phyloP scores from a whole-genome alignment of 257 asterid genomes.

The Solanum chilense region DNA sequence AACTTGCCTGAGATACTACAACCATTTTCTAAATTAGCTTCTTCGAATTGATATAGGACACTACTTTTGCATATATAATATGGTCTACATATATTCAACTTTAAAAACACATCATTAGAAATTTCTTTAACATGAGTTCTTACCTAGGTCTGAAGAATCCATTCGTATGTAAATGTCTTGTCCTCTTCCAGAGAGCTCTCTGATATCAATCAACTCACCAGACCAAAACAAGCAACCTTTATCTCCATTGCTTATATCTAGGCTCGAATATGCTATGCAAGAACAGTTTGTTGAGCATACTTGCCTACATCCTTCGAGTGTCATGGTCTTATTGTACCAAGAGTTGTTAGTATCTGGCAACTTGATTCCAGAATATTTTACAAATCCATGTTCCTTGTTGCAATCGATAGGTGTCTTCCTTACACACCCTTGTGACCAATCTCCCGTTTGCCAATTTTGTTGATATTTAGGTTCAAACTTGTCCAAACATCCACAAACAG shows the following conservation, averaged over 20 bases:
- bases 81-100: background rate
- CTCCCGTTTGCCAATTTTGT: conserved; percentile 2
- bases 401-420: conserved; percentile 7
- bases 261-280: conserved; percentile 19
- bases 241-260: conserved; percentile 7
- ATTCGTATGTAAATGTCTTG: conserved; percentile 17
- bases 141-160: conserved; percentile 14
- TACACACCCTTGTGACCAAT: conserved; percentile 21
- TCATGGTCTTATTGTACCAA: conserved; percentile 9
- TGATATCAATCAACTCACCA: conserved; percentile 7
- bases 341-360: conserved; percentile 14
- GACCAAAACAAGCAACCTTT: conserved; percentile 22
- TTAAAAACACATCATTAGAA: background rate
- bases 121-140: background rate
- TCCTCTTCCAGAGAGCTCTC: conserved; percentile 3
- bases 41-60: background rate
- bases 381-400: conserved; percentile 4
- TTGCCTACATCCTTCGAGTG: conserved; percentile 10
- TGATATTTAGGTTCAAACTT: conserved; percentile 7
- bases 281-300: conserved; percentile 17
- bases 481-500: conserved; percentile 7
- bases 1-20: background rate
- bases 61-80: background rate
- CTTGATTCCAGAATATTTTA: conserved; percentile 12
- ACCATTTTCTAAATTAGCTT: no score